Evolutionary conservation across 345 rosid species (phyloP).

Genomic region (Brassica rapa): DNA sequence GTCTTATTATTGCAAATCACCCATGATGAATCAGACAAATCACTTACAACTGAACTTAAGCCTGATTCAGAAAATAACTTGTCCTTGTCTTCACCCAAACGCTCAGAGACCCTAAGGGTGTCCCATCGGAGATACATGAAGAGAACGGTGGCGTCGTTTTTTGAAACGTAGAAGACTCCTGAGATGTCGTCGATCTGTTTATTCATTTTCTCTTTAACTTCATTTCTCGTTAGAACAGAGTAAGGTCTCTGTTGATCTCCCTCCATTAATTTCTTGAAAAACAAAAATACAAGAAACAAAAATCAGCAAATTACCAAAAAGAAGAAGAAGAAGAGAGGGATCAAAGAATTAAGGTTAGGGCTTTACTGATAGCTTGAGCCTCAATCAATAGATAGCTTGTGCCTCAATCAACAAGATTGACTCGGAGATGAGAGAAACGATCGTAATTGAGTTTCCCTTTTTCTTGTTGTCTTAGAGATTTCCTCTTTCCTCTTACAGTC

Average conservation of each 20-base stretch:
- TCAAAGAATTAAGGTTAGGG: not conserved
- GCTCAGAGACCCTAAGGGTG: conserved; percentile 1
- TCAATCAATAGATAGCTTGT: not conserved
- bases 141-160: conserved; percentile 22
- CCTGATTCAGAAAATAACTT: not conserved
- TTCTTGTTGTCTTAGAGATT: too few species aligned
- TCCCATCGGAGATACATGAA: conserved; percentile 9
- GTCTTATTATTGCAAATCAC: not conserved
- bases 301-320: not conserved
- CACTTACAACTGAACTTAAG: not conserved
- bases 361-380: not conserved
- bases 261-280: conserved; percentile 8
- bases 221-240: conserved; percentile 14
- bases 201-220: not conserved
- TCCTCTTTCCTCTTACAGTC: not conserved
- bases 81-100: conserved; percentile 3
- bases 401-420: too few species aligned
- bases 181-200: conserved; percentile 22
- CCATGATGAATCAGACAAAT: conserved; percentile 8
- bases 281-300: too few species aligned
- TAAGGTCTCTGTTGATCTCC: conserved; percentile 1
- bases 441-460: not conserved
- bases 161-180: not conserved
- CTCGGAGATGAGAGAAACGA: not conserved
- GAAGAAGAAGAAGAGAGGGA: not conserved